Evolutionary conservation across 2,329 filamentous ascomycete species (phyloP).

Genomic region (Microdochium trichocladiopsis): DNA sequence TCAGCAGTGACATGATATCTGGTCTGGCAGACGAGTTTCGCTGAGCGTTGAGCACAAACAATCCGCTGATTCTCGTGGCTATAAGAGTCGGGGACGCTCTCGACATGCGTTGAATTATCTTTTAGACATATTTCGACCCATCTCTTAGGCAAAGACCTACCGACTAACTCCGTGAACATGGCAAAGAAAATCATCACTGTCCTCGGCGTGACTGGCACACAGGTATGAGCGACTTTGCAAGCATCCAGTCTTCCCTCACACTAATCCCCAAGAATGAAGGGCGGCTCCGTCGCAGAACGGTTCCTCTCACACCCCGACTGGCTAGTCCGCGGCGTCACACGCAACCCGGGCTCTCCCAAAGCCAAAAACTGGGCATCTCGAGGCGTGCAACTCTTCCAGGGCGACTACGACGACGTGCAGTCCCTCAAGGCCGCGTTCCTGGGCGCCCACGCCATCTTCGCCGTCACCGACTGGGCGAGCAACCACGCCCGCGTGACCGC

Average conservation of each 20-base stretch:
- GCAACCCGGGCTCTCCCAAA: neutral
- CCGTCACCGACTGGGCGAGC: conserved; percentile 21
- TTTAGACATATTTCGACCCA: no score
- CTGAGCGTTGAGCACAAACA: no score
- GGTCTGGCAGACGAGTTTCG: no score
- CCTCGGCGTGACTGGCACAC: neutral
- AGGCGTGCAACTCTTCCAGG: conserved; percentile 28
- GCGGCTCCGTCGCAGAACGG: neutral
- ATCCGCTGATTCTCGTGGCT: no score
- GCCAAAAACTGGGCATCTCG: conserved; percentile 9
- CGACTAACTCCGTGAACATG: no score
- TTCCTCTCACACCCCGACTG: neutral
- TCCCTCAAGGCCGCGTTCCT: conserved; percentile 25
- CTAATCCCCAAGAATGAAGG: neutral
- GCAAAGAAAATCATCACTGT: neutral
- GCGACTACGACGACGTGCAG: conserved; percentile 20
- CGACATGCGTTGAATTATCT: no score
- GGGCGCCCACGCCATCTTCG: conserved; percentile 28
- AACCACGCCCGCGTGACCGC: conserved; percentile 2
- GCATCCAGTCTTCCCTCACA: neutral
- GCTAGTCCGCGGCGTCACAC: neutral
- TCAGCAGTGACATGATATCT: no score
- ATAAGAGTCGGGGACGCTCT: no score
- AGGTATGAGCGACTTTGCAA: neutral
- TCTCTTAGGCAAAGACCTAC: no score